Base-by-base conservation (phyloP, 768 basidiomycete genomes). In the Naganishia antarctica region DNA sequence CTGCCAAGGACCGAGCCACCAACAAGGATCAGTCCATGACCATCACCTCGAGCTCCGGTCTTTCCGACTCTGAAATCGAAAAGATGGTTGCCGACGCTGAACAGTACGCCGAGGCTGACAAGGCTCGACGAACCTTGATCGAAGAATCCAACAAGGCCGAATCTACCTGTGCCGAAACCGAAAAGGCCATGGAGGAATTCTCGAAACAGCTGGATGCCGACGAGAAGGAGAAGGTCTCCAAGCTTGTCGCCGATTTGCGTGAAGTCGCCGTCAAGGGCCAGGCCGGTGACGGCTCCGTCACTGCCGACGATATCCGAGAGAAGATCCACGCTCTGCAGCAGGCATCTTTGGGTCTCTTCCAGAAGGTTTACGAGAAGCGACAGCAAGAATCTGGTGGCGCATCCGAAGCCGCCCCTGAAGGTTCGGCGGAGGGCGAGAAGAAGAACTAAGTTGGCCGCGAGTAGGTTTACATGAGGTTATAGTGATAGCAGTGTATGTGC, bases 181-280 rank as follows among this genome's bases (percentile, higher is more conserved):
- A 97, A 83, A 98, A 97, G 81, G 90, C 92, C 18, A 89, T 98
- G 87, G 84, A 82, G 73, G 96, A 99, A 80, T 98, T 98, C 85
- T 92, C 93, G 82, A 90, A 94, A 48, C 91, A 97, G 75, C 85
- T 99, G 63, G 93, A 97, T 69, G 84, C 84, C 7, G 78, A 85
- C 1, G 96, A 99, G 84, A 88, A 88, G 80, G 91, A 93, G 74
- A 97, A 93, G 81, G 93, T 99, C 70, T 80, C 86, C 60, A 87
- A 87, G 78, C 87, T 94, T 48, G 80, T 99, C 32, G 78, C 79
- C 61, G 91, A 97, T 80, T 87, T 98, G 51, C 85, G 92, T 49
- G 91, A 92, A 78, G 74, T 98, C 69, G 86, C 91, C 16, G 82
- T 82, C 70, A 93, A 96, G 83, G 96, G 90, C 45, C 91, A 93